Conservation (phyloP, 1,284 basidiomycete species). For the Stygiomarasmius scandens region DNA sequence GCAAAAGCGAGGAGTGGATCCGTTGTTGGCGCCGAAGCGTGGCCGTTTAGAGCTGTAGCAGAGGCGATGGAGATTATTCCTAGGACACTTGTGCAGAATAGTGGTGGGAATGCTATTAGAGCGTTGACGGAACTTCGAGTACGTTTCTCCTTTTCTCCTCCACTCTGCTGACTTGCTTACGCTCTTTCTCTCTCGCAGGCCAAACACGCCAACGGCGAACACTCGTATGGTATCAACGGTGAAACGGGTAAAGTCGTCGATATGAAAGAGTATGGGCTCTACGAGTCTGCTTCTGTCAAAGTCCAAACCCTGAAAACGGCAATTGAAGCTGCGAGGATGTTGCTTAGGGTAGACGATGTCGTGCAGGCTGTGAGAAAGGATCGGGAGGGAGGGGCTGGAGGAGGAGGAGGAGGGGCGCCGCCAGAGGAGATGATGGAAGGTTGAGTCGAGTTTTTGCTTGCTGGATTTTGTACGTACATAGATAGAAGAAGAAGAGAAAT, state of each 20-base stretch:
- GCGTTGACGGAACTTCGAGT: conserved; percentile 89
- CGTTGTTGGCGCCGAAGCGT: conserved; percentile 83
- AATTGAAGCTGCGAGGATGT: conserved; percentile 90
- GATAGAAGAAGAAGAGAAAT: neutral
- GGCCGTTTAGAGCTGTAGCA: conserved; percentile 90
- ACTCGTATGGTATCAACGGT: conserved; percentile 93
- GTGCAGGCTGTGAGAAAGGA: conserved; percentile 84
- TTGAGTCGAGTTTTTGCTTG: neutral
- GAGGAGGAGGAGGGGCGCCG: conserved; percentile 48
- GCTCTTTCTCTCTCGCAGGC: too few species aligned
- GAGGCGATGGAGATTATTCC: conserved; percentile 99
- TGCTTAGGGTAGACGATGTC: conserved; percentile 94
- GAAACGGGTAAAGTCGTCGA: conserved; percentile 94
- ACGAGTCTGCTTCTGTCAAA: conserved; percentile 96
- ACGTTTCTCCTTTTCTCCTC: conserved; percentile 35
- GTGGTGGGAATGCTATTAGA: conserved; percentile 93
- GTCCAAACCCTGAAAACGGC: conserved; percentile 98
- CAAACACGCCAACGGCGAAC: conserved; percentile 90
- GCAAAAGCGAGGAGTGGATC: conserved; percentile 68
- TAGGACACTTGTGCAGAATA: conserved; percentile 93
- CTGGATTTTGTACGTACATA: neutral
- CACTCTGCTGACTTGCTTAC: too few species aligned
- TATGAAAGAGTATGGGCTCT: conserved; percentile 93
- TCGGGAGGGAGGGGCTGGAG: too few species aligned
- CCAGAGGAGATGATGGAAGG: conserved; percentile 58